These are phyloP conservation scores for Daldinia eschscholtzii DNA, from an alignment of 2,329 filamentous ascomycete genomes.

Conservation along the genomic window DNA sequence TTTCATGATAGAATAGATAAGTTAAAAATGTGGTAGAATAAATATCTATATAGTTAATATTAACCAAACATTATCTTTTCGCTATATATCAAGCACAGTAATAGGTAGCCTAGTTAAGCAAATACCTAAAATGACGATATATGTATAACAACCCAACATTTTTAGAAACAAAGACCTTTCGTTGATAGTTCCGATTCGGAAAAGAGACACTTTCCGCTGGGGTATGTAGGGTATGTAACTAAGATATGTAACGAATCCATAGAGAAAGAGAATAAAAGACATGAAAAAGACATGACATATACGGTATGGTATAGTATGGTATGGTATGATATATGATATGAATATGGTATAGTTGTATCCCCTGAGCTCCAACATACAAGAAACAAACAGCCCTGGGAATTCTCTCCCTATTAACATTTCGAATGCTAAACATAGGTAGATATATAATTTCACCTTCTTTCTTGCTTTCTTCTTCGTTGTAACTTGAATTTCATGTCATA, in stretches of 20 bases:
- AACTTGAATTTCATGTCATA: not conserved
- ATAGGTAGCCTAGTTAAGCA: not conserved
- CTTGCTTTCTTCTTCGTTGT: not conserved
- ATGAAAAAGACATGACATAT: slow-evolving; percentile 14
- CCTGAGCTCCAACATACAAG: not conserved
- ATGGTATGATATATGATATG: slow-evolving; percentile 2
- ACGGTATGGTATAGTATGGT: not conserved
- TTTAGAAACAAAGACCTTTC: slow-evolving; percentile 4
- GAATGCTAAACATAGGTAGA: not conserved
- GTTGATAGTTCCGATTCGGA: slow-evolving; percentile 2
- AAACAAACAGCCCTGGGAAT: not conserved
- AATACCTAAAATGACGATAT: not conserved
- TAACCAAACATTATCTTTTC: slow-evolving; percentile 1
- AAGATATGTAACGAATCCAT: not conserved
- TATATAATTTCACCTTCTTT: not conserved
- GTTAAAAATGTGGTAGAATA: not conserved
- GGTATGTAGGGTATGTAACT: slow-evolving; percentile 27
- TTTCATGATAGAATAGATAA: not conserved
- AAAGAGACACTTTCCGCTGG: slow-evolving; percentile 13
- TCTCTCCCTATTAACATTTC: not conserved
- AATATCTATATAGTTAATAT: not conserved
- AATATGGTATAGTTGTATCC: slow-evolving; percentile 8
- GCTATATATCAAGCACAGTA: not conserved
- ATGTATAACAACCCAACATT: not conserved
- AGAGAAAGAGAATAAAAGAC: slow-evolving; percentile 16